phyloP scores from a whole-genome alignment of 495 filamentous ascomycete species.

The Collariella sp. region DNA sequence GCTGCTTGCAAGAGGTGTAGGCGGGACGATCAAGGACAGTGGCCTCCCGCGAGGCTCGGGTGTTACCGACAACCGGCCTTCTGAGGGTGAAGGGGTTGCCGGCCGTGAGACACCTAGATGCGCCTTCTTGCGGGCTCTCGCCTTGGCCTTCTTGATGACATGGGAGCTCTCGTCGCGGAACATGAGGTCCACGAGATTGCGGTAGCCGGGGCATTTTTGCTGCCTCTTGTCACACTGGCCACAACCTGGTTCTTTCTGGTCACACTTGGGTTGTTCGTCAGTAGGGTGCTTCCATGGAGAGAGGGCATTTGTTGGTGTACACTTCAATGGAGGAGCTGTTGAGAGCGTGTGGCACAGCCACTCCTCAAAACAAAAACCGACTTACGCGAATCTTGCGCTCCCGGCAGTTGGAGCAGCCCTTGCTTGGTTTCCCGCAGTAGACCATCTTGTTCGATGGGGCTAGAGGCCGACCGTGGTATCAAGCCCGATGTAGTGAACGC shows the following conservation, averaged over 20 bases:
- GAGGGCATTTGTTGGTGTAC: background rate
- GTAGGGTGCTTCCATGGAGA: background rate
- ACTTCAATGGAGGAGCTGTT: background rate
- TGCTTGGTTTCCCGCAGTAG: slow-evolving; percentile 64
- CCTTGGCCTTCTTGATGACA: slow-evolving; percentile 55
- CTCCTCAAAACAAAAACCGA: background rate
- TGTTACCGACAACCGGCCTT: slow-evolving; percentile 18
- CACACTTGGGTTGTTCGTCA: slow-evolving; percentile 45
- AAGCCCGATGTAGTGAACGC: slow-evolving; percentile 1
- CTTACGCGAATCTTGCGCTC: slow-evolving; percentile 39
- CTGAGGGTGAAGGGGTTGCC: slow-evolving; percentile 12
- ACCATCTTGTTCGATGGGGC: slow-evolving; percentile 44
- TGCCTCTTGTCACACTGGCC: slow-evolving; percentile 57
- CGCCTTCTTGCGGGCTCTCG: slow-evolving; percentile 27
- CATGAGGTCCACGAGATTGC: slow-evolving; percentile 58
- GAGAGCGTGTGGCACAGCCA: background rate
- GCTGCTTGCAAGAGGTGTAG: slow-evolving; percentile 12
- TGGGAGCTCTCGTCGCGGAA: slow-evolving; percentile 66
- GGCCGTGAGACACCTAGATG: slow-evolving; percentile 12
- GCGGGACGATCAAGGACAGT: slow-evolving; percentile 18
- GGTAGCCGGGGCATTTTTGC: slow-evolving; percentile 59
- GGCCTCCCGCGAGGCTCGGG: slow-evolving; percentile 19
- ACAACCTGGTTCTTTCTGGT: slow-evolving; percentile 55
- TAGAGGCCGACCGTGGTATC: slow-evolving; percentile 1
- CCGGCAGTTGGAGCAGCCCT: slow-evolving; percentile 59